Percentiles rank a stretch among this genome's conserved stretches.
These are phyloP conservation scores for Xylaria grammica DNA, from an alignment of 495 filamentous ascomycete genomes.

Conservation along the genomic window DNA sequence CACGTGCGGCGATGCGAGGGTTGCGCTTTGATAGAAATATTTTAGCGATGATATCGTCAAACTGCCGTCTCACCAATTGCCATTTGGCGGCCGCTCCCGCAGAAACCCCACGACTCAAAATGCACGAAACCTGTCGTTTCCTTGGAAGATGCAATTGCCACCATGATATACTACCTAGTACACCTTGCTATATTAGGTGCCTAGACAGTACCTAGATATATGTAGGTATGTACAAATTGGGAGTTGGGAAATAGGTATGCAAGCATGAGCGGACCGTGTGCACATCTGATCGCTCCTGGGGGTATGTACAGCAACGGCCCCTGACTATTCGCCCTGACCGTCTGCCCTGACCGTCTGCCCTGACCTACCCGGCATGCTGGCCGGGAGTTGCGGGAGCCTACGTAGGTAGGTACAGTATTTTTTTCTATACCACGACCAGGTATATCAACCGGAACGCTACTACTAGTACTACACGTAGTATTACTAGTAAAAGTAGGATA, in stretches of 20 bases:
- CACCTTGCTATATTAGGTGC: background rate
- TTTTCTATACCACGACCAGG: too few relatives aligned
- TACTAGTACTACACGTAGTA: too few relatives aligned
- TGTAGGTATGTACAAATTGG: too few relatives aligned
- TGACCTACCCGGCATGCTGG: background rate
- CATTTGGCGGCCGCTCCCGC: slow-evolving; percentile 12
- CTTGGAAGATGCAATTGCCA: slow-evolving; percentile 6
- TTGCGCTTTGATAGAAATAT: slow-evolving; percentile 4
- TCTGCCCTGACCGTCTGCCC: too few relatives aligned
- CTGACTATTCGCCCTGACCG: too few relatives aligned
- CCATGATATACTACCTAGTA: background rate
- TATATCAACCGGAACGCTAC: too few relatives aligned
- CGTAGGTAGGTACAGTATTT: too few relatives aligned
- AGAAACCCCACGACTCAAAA: background rate
- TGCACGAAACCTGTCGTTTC: background rate
- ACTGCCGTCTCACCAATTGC: slow-evolving; percentile 2
- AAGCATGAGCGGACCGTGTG: slow-evolving; percentile 14
- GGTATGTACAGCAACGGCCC: background rate
- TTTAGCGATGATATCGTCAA: slow-evolving; percentile 10
- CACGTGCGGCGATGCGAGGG: background rate
- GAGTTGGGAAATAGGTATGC: too few relatives aligned
- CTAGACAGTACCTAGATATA: too few relatives aligned
- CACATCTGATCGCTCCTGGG: background rate
- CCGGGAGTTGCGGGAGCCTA: too few relatives aligned
- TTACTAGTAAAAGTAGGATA: too few relatives aligned